phyloP scores from a whole-genome alignment of 2,329 filamentous ascomycete genomes.

The Penicillium brevicompactum region DNA sequence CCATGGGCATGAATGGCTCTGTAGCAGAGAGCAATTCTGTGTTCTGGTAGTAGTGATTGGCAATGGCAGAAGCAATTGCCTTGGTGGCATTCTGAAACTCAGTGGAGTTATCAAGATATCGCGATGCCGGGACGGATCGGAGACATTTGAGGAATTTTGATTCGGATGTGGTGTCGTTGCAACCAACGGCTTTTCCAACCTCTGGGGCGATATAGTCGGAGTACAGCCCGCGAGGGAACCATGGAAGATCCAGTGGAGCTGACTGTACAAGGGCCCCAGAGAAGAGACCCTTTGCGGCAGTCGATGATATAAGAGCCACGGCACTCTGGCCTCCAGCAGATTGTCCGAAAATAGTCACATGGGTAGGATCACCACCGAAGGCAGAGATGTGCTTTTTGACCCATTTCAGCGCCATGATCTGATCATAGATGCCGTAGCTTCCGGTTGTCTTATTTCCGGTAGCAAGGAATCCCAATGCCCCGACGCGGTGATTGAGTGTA shows the following conservation, averaged over 20 bases:
- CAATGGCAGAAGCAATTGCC: slow-evolving; percentile 10
- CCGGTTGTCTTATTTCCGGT: slow-evolving; percentile 37
- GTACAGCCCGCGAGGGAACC: slow-evolving; percentile 29
- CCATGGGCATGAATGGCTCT: slow-evolving; percentile 30
- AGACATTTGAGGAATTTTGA: slow-evolving; percentile 24
- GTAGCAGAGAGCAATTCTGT: slow-evolving; percentile 18
- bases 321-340: slow-evolving; percentile 56
- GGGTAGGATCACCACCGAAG: slow-evolving; percentile 33
- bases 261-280: slow-evolving; percentile 31
- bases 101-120: slow-evolving; percentile 25
- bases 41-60: slow-evolving; percentile 19
- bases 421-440: slow-evolving; percentile 36
- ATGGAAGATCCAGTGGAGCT: slow-evolving; percentile 28
- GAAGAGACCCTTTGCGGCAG: slow-evolving; percentile 28
- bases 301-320: slow-evolving; percentile 29
- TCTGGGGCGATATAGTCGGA: slow-evolving; percentile 20
- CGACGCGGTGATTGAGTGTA: slow-evolving; percentile 39
- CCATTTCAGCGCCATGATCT: slow-evolving; percentile 35
- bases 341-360: slow-evolving; percentile 40
- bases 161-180: slow-evolving; percentile 15
- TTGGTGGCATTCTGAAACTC: slow-evolving; percentile 12
- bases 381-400: slow-evolving; percentile 28
- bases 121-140: slow-evolving; percentile 22
- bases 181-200: slow-evolving; percentile 26
- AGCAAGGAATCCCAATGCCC: slow-evolving; percentile 34